These are phyloP conservation scores for Exobasidium rhododendri DNA, from an alignment of 1,284 basidiomycete species.

Conservation along the genomic window DNA sequence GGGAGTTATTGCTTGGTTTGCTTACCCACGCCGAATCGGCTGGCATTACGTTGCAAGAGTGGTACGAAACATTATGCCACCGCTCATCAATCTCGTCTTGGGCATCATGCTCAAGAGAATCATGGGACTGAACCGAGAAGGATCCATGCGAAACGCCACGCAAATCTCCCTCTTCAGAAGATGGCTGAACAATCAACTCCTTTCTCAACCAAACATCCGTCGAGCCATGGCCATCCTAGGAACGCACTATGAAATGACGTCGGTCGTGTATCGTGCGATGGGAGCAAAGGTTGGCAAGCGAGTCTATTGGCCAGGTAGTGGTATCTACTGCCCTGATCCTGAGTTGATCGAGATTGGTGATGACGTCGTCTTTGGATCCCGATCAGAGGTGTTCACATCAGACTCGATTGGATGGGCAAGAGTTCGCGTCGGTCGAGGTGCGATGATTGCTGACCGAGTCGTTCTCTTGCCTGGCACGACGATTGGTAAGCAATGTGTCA, in stretches of 20 bases:
- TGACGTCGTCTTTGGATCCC: constrained; percentile 54
- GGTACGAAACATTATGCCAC: constrained; percentile 51
- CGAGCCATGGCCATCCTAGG: constrained; percentile 50
- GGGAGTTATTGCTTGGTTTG: constrained; percentile 53
- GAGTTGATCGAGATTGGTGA: constrained; percentile 54
- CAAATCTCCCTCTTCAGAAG: constrained; percentile 52
- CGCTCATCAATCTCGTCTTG: constrained; percentile 49
- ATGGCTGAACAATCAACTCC: constrained; percentile 50
- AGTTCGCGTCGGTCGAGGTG: constrained; percentile 50
- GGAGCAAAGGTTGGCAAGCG: constrained; percentile 53
- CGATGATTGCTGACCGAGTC: constrained; percentile 55
- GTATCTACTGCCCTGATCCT: constrained; percentile 54
- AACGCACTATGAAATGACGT: constrained; percentile 55
- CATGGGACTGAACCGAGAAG: constrained; percentile 52
- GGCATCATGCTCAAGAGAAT: constrained; percentile 49
- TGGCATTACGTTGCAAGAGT: constrained; percentile 54
- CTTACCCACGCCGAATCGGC: constrained; percentile 51
- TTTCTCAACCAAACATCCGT: constrained; percentile 46
- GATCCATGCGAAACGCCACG: constrained; percentile 54
- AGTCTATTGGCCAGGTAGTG: constrained; percentile 55
- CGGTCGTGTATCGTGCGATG: constrained; percentile 54
- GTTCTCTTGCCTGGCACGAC: constrained; percentile 52
- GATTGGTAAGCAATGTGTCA: constrained; percentile 51
- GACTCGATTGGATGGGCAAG: constrained; percentile 54
- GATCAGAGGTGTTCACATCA: constrained; percentile 53